Conservation (phyloP, 805 yeast genomes). For the Nakazawaea ambrosiae region DNA sequence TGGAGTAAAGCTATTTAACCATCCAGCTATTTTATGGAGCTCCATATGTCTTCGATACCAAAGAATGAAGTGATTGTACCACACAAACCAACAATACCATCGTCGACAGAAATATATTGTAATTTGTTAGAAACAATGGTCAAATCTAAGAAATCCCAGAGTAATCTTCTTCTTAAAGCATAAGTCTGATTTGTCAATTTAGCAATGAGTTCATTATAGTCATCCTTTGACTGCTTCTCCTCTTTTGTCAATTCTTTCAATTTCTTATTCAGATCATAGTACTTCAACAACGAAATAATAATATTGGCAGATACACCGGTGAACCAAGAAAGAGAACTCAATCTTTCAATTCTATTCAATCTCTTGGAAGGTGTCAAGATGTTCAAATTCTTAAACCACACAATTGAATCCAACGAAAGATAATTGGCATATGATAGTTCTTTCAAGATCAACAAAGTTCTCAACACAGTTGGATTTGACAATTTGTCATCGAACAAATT, state of each 20-base stretch:
- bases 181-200: constrained; percentile 29
- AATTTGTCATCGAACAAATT: constrained; percentile 65
- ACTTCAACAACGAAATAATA: constrained; percentile 48
- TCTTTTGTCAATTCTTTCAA: constrained; percentile 22
- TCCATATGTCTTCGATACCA: constrained; percentile 74
- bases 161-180: constrained; percentile 48
- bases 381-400: constrained; percentile 54
- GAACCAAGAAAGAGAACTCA: constrained; percentile 73
- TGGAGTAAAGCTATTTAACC: too few species aligned
- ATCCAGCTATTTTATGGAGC: too few species aligned
- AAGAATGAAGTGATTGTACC: constrained; percentile 77
- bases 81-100: constrained; percentile 76
- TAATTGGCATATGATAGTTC: constrained; percentile 59
- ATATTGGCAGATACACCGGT: constrained; percentile 60
- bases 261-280: constrained; percentile 34
- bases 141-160: constrained; percentile 73
- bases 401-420: constrained; percentile 55
- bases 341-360: constrained; percentile 43
- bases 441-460: constrained; percentile 45
- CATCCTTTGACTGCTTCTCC: constrained; percentile 26
- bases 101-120: constrained; percentile 53
- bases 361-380: constrained; percentile 37
- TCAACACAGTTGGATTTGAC: constrained; percentile 46
- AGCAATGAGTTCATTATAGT: constrained; percentile 26
- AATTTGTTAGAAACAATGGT: constrained; percentile 70